phyloP scores from a whole-genome alignment of 2,329 filamentous ascomycete genomes.

The Microsporum audouinii region DNA sequence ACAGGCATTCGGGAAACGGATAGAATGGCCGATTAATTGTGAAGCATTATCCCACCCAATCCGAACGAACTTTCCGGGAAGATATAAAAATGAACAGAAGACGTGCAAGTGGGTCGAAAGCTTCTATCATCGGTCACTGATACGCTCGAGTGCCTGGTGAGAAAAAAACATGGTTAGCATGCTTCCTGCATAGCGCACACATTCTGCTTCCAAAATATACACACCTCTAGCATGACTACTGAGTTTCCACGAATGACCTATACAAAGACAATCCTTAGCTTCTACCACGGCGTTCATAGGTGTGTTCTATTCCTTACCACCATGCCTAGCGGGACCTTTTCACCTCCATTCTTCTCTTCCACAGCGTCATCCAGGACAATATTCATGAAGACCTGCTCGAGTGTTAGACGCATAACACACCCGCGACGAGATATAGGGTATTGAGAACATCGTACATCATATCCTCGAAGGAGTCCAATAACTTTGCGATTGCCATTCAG shows the following conservation, averaged over 20 bases:
- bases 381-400: conserved; percentile 79
- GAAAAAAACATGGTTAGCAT: not conserved
- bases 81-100: not conserved
- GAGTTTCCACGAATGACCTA: conserved; percentile 95
- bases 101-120: not conserved
- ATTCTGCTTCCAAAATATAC: conserved; percentile 6
- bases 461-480: conserved; percentile 83
- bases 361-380: conserved; percentile 94
- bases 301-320: conserved; percentile 47
- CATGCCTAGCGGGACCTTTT: conserved; percentile 86
- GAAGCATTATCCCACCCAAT: conserved; percentile 3
- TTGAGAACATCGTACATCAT: conserved; percentile 58
- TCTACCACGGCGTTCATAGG: not conserved
- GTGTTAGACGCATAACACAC: not conserved
- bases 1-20: not conserved
- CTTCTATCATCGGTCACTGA: conserved; percentile 30
- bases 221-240: conserved; percentile 87
- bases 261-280: not conserved
- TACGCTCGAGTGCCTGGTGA: conserved; percentile 31
- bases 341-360: conserved; percentile 83
- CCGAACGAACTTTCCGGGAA: not conserved
- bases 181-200: not conserved
- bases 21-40: not conserved
- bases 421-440: not conserved
- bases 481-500: conserved; percentile 97